A percentile compares a stretch with the other conserved stretches of the same genome.
phyloP scores from a whole-genome alignment of 495 filamentous ascomycete species.

The Penicillium paradoxum region DNA sequence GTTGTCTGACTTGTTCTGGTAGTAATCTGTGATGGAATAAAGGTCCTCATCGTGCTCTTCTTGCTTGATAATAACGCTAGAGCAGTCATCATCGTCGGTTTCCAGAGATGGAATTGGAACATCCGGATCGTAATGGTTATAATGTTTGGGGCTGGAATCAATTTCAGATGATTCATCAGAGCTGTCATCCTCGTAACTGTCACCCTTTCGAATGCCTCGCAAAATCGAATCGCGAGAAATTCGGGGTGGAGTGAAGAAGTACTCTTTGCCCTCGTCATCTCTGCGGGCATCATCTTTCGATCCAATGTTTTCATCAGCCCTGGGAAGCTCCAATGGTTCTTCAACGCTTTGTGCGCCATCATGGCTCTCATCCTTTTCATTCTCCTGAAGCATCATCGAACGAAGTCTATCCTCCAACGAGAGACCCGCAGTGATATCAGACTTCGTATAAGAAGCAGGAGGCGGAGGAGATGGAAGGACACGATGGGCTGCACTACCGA shows the following conservation, averaged over 20 bases:
- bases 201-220: conserved; percentile 74
- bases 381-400: conserved; percentile 70
- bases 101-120: conserved; percentile 75
- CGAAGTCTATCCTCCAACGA: conserved; percentile 74
- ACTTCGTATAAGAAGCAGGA: conserved; percentile 58
- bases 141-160: conserved; percentile 48
- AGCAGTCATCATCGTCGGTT: conserved; percentile 50
- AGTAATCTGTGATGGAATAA: conserved; percentile 60
- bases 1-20: conserved; percentile 45
- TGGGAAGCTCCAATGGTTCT: neutral
- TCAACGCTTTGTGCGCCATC: neutral
- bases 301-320: neutral
- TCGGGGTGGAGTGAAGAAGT: conserved; percentile 52
- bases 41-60: conserved; percentile 61
- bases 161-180: conserved; percentile 55
- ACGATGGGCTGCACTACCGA: conserved; percentile 54
- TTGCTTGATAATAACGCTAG: conserved; percentile 64
- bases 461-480: conserved; percentile 61
- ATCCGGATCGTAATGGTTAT: conserved; percentile 69
- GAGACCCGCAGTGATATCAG: conserved; percentile 68
- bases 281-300: neutral
- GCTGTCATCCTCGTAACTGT: conserved; percentile 54
- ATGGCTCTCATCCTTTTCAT: conserved; percentile 53
- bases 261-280: conserved; percentile 5
- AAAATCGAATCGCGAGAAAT: conserved; percentile 93